Evolutionary conservation across 768 basidiomycete species (phyloP).

Genomic region (Amanita muscaria): DNA sequence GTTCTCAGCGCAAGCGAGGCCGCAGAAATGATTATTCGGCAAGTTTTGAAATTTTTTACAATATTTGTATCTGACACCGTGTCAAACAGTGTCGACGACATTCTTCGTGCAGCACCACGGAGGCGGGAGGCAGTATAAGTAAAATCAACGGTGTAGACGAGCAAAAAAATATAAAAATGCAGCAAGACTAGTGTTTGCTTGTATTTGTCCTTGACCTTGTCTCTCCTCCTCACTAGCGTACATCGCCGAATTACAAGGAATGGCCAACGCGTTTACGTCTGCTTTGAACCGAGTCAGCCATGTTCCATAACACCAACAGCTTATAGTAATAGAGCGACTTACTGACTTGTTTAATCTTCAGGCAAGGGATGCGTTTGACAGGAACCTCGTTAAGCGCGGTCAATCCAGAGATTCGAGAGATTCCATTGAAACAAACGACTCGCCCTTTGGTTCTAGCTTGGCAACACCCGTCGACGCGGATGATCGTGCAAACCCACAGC

Average conservation of each 20-base stretch:
- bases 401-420: conserved; percentile 25
- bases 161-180: not conserved
- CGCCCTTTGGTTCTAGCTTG: conserved; percentile 32
- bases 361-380: not conserved
- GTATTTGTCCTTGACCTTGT: too few relatives aligned
- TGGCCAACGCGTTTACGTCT: too few relatives aligned
- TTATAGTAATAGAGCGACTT: too few relatives aligned
- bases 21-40: conserved; percentile 97
- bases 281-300: too few relatives aligned
- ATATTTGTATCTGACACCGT: conserved; percentile 4
- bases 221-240: too few relatives aligned
- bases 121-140: conserved; percentile 69
- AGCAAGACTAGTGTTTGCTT: not conserved
- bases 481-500: too few relatives aligned
- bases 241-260: too few relatives aligned
- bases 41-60: conserved; percentile 17
- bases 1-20: conserved; percentile 93
- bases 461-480: conserved; percentile 29
- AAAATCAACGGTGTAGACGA: conserved; percentile 4
- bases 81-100: conserved; percentile 73
- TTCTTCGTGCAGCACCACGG: conserved; percentile 77
- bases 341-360: too few relatives aligned
- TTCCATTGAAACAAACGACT: conserved; percentile 33
- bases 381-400: conserved; percentile 1
- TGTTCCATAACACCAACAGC: not conserved